Evolutionary conservation across 441 rosid genomes (phyloP), one percentile per base, ranked within the genome.

Genomic region (Erodium trifolium): DNA sequence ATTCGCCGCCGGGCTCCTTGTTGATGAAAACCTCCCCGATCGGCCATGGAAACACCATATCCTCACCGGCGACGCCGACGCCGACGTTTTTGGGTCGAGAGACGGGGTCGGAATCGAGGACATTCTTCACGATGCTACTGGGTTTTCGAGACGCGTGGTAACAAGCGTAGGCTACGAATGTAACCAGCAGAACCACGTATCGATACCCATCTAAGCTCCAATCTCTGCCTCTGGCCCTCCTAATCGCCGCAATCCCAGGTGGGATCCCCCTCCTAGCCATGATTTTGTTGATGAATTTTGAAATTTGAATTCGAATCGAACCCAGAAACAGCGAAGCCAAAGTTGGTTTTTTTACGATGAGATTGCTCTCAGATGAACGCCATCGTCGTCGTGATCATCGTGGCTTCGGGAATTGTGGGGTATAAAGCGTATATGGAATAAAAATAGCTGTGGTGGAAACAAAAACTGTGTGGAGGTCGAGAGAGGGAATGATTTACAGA

Each of bases 71-170:
- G 5, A 12, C 53, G 16, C 10, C n/a, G 12, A n/a, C 57, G 14
- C 3, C 57, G 16, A 13, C 57, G 14, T n/a, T 5, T 5, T 53
- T 53, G 60, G 60, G 60, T 17, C 60, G 19, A n/a, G 60, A 17
- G 60, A 16, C 14, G 60, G 60, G 60, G 6, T 53, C 60, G 6
- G 60, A 60, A 71, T 80, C 78, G 31, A 88, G 73, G 6, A 91
- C 93, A 77, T 95, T 93, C 75, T 93, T 91, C 60, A 91, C 97
- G 73, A 91, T 93, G 81, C 96, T 89, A 72, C 87, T 88, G 5
- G 97, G 97, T 60, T 93, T 93, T 53, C 96, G 83, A 43, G 95
- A 93, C 2, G 97, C 99, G 63, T 91, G 96, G 67, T 93, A 72
- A 53, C 60, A 53, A 53, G 60, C 18, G 9, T 53, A 53, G 2